These are phyloP conservation scores for Anisodus tanguticus DNA, from an alignment of 257 asterid species.

Conservation along the genomic window DNA sequence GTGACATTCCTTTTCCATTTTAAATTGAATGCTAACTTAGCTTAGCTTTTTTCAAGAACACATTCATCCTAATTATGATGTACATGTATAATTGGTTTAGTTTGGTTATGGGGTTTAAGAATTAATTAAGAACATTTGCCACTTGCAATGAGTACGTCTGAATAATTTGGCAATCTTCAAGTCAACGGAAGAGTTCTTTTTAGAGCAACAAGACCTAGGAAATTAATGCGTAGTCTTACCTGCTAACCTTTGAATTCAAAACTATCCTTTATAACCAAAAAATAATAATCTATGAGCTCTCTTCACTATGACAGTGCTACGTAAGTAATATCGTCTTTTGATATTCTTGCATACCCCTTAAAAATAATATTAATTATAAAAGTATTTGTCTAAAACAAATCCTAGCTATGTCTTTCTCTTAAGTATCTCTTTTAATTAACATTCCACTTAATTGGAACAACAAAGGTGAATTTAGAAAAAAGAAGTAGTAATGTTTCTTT, in stretches of 20 bases:
- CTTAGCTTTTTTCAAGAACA: neutral
- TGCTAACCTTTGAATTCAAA: no score
- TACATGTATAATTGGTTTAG: neutral
- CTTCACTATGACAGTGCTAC: no score
- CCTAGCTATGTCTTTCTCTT: no score
- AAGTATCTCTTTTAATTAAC: neutral
- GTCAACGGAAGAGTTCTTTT: conserved; percentile 4
- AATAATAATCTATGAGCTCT: no score
- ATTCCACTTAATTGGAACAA: neutral
- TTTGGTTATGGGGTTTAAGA: neutral
- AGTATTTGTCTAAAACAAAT: no score
- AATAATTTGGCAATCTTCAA: neutral
- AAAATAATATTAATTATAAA: no score
- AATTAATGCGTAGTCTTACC: neutral
- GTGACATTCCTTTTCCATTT: neutral
- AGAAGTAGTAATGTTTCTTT: no score
- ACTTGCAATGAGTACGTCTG: neutral
- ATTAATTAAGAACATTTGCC: conserved; percentile 17
- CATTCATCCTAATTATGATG: neutral
- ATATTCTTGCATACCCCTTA: no score
- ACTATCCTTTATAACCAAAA: no score
- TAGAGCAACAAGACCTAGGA: neutral
- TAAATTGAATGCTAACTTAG: neutral
- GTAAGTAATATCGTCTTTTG: no score
- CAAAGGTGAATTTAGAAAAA: no score